Conservation (phyloP, 2,329 filamentous ascomycete species). For the Teratosphaeria pseudoeucalypti region DNA sequence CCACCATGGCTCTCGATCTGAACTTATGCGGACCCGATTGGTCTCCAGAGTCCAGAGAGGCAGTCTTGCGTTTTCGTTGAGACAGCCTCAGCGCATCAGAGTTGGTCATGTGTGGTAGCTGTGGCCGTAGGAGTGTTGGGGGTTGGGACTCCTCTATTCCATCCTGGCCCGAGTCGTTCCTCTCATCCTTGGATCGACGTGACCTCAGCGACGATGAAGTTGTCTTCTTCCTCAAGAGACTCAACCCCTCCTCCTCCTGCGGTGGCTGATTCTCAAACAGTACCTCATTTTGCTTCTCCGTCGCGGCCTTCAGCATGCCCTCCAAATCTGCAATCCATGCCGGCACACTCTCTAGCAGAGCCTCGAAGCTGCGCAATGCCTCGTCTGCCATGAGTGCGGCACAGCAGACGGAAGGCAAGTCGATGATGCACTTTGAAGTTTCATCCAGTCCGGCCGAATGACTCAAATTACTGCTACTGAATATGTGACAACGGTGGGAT, state of each 20-base stretch:
- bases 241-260: conserved; percentile 2
- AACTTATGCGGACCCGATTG: conserved; percentile 43
- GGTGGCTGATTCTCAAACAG: conserved; percentile 14
- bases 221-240: conserved; percentile 1
- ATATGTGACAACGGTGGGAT: not conserved
- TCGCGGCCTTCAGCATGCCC: conserved; percentile 15
- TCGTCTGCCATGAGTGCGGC: conserved; percentile 21
- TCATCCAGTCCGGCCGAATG: not conserved
- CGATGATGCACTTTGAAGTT: not conserved
- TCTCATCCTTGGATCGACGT: not conserved
- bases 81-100: conserved; percentile 20
- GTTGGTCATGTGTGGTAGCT: conserved; percentile 17
- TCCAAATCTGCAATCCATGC: conserved; percentile 24
- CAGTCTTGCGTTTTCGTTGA: conserved; percentile 34
- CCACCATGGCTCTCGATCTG: conserved; percentile 63
- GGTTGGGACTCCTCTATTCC: not conserved
- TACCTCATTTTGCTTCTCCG: conserved; percentile 18
- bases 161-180: not conserved
- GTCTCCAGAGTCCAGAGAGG: conserved; percentile 30
- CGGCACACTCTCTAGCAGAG: conserved; percentile 21
- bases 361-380: conserved; percentile 18
- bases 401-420: not conserved
- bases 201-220: conserved; percentile 17
- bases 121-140: conserved; percentile 10
- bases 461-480: not conserved